Conservation (phyloP, 108 stramenopile genomes). For the Licmophora abbreviata region DNA sequence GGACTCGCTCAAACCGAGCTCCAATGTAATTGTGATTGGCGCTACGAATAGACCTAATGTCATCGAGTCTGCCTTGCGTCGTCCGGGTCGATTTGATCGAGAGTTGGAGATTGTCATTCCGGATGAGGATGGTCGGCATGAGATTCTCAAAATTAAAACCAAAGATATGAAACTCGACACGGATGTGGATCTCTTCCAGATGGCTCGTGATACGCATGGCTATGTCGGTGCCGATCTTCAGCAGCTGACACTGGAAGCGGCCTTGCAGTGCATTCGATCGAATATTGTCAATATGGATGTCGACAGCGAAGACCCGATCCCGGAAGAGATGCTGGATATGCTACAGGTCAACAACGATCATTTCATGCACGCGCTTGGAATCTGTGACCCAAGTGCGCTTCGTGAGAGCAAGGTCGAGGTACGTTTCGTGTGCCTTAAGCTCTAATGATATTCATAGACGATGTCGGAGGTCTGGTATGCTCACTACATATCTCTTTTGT, state of each 20-base stretch:
- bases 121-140: conserved; percentile 95
- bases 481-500: conserved; percentile 8
- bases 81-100: conserved; percentile 96
- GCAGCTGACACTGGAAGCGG: conserved; percentile 94
- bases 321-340: conserved; percentile 63
- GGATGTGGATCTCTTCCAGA: conserved; percentile 81
- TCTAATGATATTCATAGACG: conserved; percentile 3
- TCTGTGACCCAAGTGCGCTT: conserved; percentile 85
- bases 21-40: conserved; percentile 96
- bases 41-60: conserved; percentile 97
- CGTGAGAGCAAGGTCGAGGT: conserved; percentile 90
- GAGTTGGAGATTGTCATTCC: conserved; percentile 98
- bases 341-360: conserved; percentile 86
- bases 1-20: conserved; percentile 92
- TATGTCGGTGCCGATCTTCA: conserved; percentile 97
- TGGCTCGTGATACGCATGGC: conserved; percentile 95
- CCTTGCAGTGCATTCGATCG: conserved; percentile 90
- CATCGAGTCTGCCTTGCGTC: conserved; percentile 92
- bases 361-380: conserved; percentile 85
- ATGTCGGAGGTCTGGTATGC: conserved; percentile 5
- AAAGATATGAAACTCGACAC: conserved; percentile 83
- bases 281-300: conserved; percentile 81
- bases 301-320: conserved; percentile 73
- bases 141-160: conserved; percentile 95
- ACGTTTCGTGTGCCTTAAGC: conserved; percentile 14